phyloP scores from a whole-genome alignment of 208 protist genomes.

The Tritrichomonas musculus region DNA sequence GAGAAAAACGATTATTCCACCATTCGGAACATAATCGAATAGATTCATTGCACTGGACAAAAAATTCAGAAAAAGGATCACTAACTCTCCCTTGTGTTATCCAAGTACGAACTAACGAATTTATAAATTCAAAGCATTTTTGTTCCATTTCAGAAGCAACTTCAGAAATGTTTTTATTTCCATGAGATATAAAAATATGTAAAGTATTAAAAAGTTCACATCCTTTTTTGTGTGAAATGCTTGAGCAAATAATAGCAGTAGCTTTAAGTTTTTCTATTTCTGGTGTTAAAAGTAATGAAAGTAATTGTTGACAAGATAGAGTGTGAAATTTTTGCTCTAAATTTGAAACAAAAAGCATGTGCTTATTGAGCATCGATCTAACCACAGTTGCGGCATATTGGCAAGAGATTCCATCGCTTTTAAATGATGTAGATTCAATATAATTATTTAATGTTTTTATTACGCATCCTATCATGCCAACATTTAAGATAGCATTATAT shows the following conservation, averaged over 20 bases:
- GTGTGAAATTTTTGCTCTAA: background rate
- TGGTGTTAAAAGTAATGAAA: background rate
- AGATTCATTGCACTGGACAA: background rate
- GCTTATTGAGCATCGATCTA: background rate
- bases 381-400: background rate
- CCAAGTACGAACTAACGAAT: background rate
- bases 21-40: background rate
- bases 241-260: background rate
- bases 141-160: background rate
- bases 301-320: background rate
- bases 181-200: background rate
- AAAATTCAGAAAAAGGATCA: conserved; percentile 18
- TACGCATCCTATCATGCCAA: background rate
- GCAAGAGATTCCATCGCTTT: background rate
- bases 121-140: background rate
- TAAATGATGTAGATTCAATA: background rate
- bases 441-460: background rate
- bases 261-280: background rate
- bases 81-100: background rate
- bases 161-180: background rate
- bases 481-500: background rate
- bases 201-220: background rate
- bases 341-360: background rate
- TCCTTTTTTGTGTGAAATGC: background rate
- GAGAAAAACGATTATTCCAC: background rate